Evolutionary conservation across 805 yeast species (phyloP).

Genomic region (Blastobotrys americana): DNA sequence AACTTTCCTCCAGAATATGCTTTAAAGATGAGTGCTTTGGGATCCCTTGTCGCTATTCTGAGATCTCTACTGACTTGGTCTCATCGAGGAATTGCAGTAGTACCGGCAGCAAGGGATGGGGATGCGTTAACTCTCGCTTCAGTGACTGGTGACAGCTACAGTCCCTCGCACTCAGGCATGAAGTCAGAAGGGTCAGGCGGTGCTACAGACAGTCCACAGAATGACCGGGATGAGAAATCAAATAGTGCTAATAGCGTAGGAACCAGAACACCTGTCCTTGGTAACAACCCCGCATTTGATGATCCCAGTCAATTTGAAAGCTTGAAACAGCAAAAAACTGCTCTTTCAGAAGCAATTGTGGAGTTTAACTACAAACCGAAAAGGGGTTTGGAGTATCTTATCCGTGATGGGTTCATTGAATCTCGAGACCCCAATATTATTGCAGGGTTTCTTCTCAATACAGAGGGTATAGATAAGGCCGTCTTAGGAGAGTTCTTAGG

Average conservation of each 20-base stretch:
- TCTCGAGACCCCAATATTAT: slow-evolving; percentile 57
- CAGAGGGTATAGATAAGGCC: slow-evolving; percentile 73
- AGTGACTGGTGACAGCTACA: background rate
- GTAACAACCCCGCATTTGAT: slow-evolving; percentile 34
- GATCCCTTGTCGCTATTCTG: slow-evolving; percentile 73
- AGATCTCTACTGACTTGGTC: slow-evolving; percentile 83
- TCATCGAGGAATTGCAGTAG: slow-evolving; percentile 46
- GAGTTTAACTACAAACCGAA: slow-evolving; percentile 82
- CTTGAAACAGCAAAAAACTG: slow-evolving; percentile 75
- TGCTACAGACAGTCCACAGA: too few relatives aligned
- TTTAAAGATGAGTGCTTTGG: slow-evolving; percentile 71
- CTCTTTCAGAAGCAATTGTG: slow-evolving; percentile 66
- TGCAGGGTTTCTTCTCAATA: slow-evolving; percentile 62
- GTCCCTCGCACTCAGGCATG: background rate
- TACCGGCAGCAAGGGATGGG: slow-evolving; percentile 12
- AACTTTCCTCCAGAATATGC: slow-evolving; percentile 68
- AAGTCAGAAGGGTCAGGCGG: too few relatives aligned
- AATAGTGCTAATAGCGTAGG: background rate
- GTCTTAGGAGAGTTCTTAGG: slow-evolving; percentile 89
- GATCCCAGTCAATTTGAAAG: slow-evolving; percentile 81
- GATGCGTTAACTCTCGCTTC: background rate
- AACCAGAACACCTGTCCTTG: background rate
- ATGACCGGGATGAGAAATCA: too few relatives aligned
- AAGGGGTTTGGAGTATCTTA: slow-evolving; percentile 60
- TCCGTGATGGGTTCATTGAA: slow-evolving; percentile 56